Base-by-base conservation (phyloP, 495 filamentous ascomycete genomes). In the Talaromyces nanjingensis region DNA sequence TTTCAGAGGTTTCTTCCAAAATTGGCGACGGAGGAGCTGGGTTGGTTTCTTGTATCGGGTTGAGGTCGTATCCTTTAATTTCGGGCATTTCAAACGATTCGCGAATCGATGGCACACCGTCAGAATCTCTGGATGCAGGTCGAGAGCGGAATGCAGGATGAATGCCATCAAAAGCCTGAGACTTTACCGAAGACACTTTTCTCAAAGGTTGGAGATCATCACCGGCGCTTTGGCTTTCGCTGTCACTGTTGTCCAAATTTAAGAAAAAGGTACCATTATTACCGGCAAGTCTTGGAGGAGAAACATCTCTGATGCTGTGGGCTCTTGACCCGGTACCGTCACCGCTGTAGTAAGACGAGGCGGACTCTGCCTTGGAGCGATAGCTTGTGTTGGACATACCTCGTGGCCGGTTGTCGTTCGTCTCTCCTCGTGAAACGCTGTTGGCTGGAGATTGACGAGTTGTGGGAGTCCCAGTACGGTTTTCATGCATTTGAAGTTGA, bases 401-500 rank as follows among this genome's bases (percentile, higher is more conserved):
- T 64, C 79, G 67, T 31, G 77, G 64, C n/a, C 80, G 79, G 49
- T 66, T 67, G 11, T 52, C 59, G 53, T 22, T 56, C 4, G 65
- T 67, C 25, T 78, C 73, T 49, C 73, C 73, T 2, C 74, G 68
- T 5, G 68, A 66, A 37, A 71, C 57, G 34, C 71, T 71, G n/a
- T 67, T 67, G 1, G 77, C 70, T 42, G 74, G 73, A 2, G 76
- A 75, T 5, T 66, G 68, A 18, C 71, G 79, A 68, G 27, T 73
- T 66, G 68, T 75, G 34, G 70, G 72, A 39, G 72, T 81, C 1
- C 53, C 53, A 65, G 73, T 84, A 70, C 74, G 81, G 24, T 87
- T 89, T 70, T 89, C 84, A 60, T 91, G 89, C 75, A 94, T 82
- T 69, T 89, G 87, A 34, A 90, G 72, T 67, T 96, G 91, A 34